Evolutionary conservation across 345 rosid genomes (phyloP), one percentile per base, ranked within the genome.

Genomic region (Murraya koenigii): DNA sequence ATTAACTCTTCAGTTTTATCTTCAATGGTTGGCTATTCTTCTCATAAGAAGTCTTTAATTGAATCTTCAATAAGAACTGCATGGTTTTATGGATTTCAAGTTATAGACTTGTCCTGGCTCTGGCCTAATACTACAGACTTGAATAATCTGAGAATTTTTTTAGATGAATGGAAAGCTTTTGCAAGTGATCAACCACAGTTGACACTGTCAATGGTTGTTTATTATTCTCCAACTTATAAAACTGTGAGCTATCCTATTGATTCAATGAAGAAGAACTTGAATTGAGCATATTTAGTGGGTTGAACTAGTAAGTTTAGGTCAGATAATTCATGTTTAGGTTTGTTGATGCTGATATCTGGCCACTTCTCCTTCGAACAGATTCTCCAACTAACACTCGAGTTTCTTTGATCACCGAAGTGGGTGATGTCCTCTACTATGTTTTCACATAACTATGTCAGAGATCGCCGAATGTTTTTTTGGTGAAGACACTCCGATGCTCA

Each of bases 51-150:
- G 36, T 62, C 81, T 49, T 83, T 83, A 23, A 80, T 83, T 56
- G 71, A 35, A 6, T 83, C 86, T 28, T 73, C 83, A 1, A 69
- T 83, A 26, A 28, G 35, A 64, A 74, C 55, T 0, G 83, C 86
- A 30, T 77, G 81, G 69, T 19, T 36, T 58, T 66, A 74, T 23
- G 86, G 83, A n/a, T 83, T 83, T 52, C 77, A 59, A 14, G 83
- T 83, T 6, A 76, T 83, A 7, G 86, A 83, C 52, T 58, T 83
- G 39, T 74, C 30, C 15, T 83, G 85, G 82, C 7, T 69, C 3
- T 83, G 86, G 83, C 83, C 86, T 28, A 69, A 77, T 19, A 36
- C 79, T 13, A 77, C 74, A 13, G 86, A 83, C 76, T 44, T 69
- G 79, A 44, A 69, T 7, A 63, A 54, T 33, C 41, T 83, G 3